Evolutionary conservation across 306 rosid species (phyloP).

Genomic region (Lablab purpureus): DNA sequence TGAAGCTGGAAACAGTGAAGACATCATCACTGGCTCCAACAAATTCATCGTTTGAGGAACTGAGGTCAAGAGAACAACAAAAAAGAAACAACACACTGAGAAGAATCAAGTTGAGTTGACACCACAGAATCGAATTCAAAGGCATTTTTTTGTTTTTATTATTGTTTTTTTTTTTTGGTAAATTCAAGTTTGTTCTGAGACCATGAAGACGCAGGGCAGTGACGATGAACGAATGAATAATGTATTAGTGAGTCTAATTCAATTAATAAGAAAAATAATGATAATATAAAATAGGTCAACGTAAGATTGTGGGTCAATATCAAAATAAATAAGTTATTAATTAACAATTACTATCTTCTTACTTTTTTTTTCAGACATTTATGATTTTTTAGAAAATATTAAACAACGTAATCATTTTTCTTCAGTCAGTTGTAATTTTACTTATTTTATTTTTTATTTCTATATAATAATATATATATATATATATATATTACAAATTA

Average conservation of each 20-base stretch:
- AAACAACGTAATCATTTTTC: too few species aligned
- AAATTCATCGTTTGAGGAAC: slow-evolving; percentile 47
- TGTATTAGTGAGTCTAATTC: background rate
- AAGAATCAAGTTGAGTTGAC: slow-evolving; percentile 56
- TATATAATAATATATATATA: too few species aligned
- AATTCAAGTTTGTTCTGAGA: slow-evolving; percentile 41
- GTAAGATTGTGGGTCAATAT: background rate
- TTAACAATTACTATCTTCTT: too few species aligned
- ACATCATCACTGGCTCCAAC: slow-evolving; percentile 44
- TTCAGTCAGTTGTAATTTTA: too few species aligned
- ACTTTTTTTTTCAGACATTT: too few species aligned
- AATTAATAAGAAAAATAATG: background rate
- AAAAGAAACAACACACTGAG: slow-evolving; percentile 51
- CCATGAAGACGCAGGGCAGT: background rate
- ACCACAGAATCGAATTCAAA: slow-evolving; percentile 57
- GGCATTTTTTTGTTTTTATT: slow-evolving; percentile 52
- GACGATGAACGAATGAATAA: slow-evolving; percentile 10
- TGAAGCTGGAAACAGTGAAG: slow-evolving; percentile 80
- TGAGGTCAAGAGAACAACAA: slow-evolving; percentile 51
- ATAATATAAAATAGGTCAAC: background rate
- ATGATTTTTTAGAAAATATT: too few species aligned
- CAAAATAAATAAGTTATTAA: background rate
- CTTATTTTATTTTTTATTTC: too few species aligned
- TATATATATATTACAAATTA: too few species aligned
- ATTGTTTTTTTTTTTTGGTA: slow-evolving; percentile 12